Percentiles rank a stretch among this genome's conserved stretches.
phyloP scores from a whole-genome alignment of 139 green algal genomes.

The Picochlorum sp. region DNA sequence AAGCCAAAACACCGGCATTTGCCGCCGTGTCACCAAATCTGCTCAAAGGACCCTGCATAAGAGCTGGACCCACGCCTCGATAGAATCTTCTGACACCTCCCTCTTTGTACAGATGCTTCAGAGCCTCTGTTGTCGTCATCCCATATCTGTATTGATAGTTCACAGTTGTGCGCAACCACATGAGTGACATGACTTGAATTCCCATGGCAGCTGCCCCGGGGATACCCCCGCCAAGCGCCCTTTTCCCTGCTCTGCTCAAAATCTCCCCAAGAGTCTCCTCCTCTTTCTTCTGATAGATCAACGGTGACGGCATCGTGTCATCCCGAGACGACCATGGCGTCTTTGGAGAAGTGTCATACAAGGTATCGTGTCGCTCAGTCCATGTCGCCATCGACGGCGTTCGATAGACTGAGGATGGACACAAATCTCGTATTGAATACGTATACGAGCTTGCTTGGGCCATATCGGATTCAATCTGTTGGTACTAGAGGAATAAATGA shows the following conservation, averaged over 20 bases:
- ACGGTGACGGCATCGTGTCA: not conserved
- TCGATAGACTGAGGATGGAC: too few species aligned
- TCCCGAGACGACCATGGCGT: too few species aligned
- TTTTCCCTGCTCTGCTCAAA: constrained; percentile 48
- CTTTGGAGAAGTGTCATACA: too few species aligned
- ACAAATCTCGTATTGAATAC: too few species aligned
- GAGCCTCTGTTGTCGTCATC: constrained; percentile 48
- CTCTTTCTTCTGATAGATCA: constrained; percentile 26
- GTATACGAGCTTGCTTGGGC: too few species aligned
- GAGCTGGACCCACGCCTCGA: constrained; percentile 66
- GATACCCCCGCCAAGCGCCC: constrained; percentile 71
- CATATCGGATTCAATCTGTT: too few species aligned
- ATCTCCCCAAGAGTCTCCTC: constrained; percentile 44
- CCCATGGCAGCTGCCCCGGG: constrained; percentile 71
- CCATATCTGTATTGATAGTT: constrained; percentile 77
- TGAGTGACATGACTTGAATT: constrained; percentile 70
- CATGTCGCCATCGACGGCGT: too few species aligned
- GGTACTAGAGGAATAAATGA: too few species aligned
- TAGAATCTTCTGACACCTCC: constrained; percentile 89
- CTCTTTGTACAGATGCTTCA: constrained; percentile 72
- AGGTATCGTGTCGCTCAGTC: too few species aligned
- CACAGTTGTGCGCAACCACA: constrained; percentile 86
- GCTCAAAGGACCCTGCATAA: constrained; percentile 76
- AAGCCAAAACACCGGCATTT: constrained; percentile 76
- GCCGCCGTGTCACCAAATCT: constrained; percentile 92